Percentiles rank a stretch among this genome's conserved stretches.
These are phyloP conservation scores for Cladophialophora psammophila DNA, from an alignment of 2,329 filamentous ascomycete genomes.

Conservation along the genomic window DNA sequence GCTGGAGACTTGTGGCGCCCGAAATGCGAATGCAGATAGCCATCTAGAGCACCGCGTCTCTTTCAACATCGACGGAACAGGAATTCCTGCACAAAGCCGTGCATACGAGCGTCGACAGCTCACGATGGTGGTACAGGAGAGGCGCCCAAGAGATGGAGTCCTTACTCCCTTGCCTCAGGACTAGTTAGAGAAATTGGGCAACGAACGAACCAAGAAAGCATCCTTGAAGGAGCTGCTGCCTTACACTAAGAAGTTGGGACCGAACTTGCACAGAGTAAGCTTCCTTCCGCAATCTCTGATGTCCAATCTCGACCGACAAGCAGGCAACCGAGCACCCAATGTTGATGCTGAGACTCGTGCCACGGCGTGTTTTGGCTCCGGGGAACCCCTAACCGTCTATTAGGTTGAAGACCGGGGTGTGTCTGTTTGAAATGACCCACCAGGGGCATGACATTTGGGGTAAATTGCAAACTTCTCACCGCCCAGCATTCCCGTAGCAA, in stretches of 20 bases:
- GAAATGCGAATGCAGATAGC: background rate
- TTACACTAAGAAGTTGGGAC: background rate
- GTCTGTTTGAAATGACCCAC: background rate
- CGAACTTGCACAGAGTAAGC: background rate
- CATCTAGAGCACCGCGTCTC: background rate
- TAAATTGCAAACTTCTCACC: background rate
- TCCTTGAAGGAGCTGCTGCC: background rate
- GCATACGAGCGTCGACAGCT: background rate
- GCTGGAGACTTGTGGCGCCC: background rate
- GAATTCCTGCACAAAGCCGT: background rate
- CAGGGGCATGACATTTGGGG: background rate
- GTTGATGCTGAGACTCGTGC: background rate
- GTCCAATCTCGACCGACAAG: background rate
- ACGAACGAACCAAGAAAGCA: background rate
- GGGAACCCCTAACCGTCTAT: background rate
- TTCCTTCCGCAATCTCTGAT: background rate
- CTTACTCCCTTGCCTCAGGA: background rate
- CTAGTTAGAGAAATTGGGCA: background rate
- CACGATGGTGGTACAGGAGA: background rate
- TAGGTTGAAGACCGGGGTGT: background rate
- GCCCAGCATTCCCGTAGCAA: background rate
- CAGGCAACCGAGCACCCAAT: background rate
- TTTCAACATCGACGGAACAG: background rate
- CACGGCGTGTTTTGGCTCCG: background rate
- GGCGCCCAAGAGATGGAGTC: background rate